phyloP scores from a whole-genome alignment of 495 filamentous ascomycete species.

The Penicillium desertorum region DNA sequence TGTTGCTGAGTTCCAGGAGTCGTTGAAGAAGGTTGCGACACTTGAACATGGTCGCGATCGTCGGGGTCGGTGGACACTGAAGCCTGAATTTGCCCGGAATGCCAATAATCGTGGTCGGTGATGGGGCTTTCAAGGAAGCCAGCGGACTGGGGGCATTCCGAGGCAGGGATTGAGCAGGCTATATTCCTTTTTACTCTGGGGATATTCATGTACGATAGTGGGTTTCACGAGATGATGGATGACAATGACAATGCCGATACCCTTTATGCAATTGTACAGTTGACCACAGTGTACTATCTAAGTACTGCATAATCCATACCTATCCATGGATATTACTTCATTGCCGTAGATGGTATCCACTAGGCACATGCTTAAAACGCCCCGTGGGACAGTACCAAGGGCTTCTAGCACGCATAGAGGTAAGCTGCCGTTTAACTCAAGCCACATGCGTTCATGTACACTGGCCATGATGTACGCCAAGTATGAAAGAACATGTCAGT shows the following conservation, averaged over 20 bases:
- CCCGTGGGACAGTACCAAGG: not conserved
- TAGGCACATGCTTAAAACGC: conserved; percentile 9
- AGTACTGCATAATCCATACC: not conserved
- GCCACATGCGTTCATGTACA: not conserved
- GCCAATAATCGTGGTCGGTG: not conserved
- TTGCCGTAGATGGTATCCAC: not conserved
- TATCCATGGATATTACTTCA: not conserved
- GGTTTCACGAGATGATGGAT: conserved; percentile 10
- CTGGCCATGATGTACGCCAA: conserved; percentile 4
- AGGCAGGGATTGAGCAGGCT: not conserved
- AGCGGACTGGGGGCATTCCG: not conserved
- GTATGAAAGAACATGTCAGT: not conserved
- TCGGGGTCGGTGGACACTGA: conserved; percentile 61
- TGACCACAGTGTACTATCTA: not conserved
- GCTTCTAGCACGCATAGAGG: not conserved
- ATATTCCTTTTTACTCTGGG: not conserved
- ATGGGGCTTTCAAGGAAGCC: not conserved
- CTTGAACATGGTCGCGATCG: conserved; percentile 53
- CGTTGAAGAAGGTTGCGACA: conserved; percentile 57
- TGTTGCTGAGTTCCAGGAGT: conserved; percentile 62
- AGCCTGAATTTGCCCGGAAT: conserved; percentile 51
- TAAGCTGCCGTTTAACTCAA: not conserved
- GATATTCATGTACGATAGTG: conserved; percentile 9
- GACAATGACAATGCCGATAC: conserved; percentile 6
- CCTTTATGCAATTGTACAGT: not conserved